Evolutionary conservation across 139 green algal genomes (phyloP).

Genomic region (Dunaliella primolecta): DNA sequence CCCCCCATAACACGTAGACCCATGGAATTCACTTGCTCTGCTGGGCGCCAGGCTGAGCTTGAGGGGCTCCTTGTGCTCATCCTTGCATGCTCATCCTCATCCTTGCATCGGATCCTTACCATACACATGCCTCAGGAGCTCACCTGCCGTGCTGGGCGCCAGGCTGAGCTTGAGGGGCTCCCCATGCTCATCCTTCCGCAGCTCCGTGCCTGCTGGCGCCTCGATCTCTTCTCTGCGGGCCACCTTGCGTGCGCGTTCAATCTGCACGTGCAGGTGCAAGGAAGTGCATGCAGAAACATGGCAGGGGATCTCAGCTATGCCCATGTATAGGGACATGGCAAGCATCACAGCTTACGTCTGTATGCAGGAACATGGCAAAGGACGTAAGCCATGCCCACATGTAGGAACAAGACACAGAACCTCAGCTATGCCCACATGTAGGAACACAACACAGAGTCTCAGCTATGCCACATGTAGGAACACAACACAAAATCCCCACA

Average conservation of each 20-base stretch:
- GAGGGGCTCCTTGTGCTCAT: conserved; percentile 29
- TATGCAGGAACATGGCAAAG: too few relatives aligned
- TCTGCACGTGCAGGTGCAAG: conserved; percentile 34
- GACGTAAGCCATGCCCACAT: too few relatives aligned
- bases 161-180: conserved; percentile 18
- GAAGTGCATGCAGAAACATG: too few relatives aligned
- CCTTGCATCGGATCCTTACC: not conserved
- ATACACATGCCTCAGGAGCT: not conserved
- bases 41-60: not conserved
- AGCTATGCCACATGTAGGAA: too few relatives aligned
- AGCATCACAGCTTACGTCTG: too few relatives aligned
- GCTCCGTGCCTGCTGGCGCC: conserved; percentile 26
- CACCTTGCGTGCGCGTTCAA: conserved; percentile 49
- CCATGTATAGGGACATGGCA: too few relatives aligned
- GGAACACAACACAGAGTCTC: too few relatives aligned
- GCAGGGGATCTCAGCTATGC: too few relatives aligned
- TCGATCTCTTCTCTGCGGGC: conserved; percentile 15
- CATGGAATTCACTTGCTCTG: too few relatives aligned
- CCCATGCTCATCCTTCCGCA: conserved; percentile 44
- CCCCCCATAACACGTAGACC: not conserved
- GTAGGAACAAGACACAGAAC: too few relatives aligned
- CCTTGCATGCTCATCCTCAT: conserved; percentile 18
- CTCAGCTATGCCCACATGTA: too few relatives aligned
- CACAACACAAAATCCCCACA: too few relatives aligned
- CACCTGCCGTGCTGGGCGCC: not conserved